Evolutionary conservation across 345 rosid species (phyloP).

Genomic region (Brassica rapa): DNA sequence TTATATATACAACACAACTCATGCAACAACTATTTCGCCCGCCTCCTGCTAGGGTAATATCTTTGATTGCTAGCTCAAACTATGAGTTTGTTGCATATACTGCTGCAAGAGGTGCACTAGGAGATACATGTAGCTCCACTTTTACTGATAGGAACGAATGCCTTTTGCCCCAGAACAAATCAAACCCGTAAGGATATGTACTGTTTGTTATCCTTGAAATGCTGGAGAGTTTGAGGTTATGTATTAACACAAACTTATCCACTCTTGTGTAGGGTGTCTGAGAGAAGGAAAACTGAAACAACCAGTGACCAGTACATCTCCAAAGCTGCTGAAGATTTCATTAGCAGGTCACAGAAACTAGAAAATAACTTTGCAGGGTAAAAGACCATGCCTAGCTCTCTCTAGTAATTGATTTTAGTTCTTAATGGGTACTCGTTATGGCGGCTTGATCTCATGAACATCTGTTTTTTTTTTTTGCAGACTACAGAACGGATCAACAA

Average conservation of each 20-base stretch:
- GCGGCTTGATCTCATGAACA: constrained; percentile 18
- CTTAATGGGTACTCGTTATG: background rate
- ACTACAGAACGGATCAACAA: constrained; percentile 63
- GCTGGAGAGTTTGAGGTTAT: background rate
- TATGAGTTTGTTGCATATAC: constrained; percentile 56
- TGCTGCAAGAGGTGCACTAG: constrained; percentile 60
- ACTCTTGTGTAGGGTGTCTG: constrained; percentile 45
- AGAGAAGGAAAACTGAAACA: constrained; percentile 48
- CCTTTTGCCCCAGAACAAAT: constrained; percentile 34
- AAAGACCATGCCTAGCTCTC: background rate
- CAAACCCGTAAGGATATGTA: constrained; percentile 56
- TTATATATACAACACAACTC: constrained; percentile 71
- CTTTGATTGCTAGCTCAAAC: constrained; percentile 51
- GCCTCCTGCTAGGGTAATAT: constrained; percentile 52
- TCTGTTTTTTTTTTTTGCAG: constrained; percentile 47
- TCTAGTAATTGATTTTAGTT: background rate
- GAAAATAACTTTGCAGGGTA: constrained; percentile 70
- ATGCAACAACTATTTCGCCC: constrained; percentile 69
- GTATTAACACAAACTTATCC: constrained; percentile 2
- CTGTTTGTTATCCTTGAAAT: background rate
- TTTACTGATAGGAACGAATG: constrained; percentile 41
- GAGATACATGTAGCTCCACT: constrained; percentile 66
- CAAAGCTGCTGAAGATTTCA: constrained; percentile 65
- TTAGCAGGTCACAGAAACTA: constrained; percentile 55
- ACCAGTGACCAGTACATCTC: constrained; percentile 52